Evolutionary conservation across 2,329 filamentous ascomycete species (phyloP).

Genomic region (Orbilia ellipsospora): DNA sequence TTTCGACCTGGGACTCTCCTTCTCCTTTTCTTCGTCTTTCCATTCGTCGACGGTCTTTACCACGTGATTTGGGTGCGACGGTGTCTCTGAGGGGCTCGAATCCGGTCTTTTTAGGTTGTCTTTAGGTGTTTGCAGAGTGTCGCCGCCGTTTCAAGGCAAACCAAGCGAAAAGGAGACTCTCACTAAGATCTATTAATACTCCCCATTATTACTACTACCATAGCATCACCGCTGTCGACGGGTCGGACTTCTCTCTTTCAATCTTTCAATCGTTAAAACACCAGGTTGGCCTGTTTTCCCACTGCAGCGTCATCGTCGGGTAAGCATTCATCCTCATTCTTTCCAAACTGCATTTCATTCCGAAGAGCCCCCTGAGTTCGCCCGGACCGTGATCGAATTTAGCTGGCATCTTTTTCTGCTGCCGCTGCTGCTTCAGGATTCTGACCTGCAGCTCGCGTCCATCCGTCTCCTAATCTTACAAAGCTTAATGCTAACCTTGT

Average conservation of each 20-base stretch:
- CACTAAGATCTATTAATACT: neutral
- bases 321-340: neutral
- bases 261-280: no score
- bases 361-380: neutral
- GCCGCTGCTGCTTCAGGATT: slow-evolving; percentile 30
- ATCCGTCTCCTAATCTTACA: neutral
- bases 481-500: slow-evolving; percentile 1
- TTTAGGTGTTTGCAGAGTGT: slow-evolving; percentile 17
- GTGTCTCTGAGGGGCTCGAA: no score
- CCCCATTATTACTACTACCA: neutral
- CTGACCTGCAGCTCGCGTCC: slow-evolving; percentile 41
- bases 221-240: no score
- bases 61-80: slow-evolving; percentile 9
- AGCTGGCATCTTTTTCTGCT: slow-evolving; percentile 21
- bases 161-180: slow-evolving; percentile 33
- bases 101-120: neutral
- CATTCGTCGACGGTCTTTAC: neutral
- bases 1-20: neutral
- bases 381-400: neutral
- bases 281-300: neutral
- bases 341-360: neutral
- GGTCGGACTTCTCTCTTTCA: no score
- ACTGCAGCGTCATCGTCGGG: neutral
- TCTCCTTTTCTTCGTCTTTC: neutral
- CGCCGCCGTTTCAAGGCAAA: slow-evolving; percentile 37